Evolutionary conservation across 2,329 filamentous ascomycete species (phyloP), one percentile per base, ranked within the genome.

Genomic region (Plenodomus biglobosus): DNA sequence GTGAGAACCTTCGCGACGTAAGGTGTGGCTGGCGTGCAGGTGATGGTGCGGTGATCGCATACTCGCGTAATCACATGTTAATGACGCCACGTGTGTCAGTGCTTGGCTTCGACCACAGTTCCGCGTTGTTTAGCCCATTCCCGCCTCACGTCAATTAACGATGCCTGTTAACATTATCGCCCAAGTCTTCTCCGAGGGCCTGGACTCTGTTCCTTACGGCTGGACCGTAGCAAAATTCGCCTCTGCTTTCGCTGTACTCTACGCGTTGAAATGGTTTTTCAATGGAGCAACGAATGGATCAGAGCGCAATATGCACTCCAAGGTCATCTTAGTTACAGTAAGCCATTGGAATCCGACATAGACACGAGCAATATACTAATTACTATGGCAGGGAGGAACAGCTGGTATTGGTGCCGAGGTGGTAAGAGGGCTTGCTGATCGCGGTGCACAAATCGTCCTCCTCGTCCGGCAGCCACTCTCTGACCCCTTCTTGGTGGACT

Each of bases 241-340:
- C 21, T 78, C 79, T 54, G 80, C 76, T 65, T 58, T 85, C 32
- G 69, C 74, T 15, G 48, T 83, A 8, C 55, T 88, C 20, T 78
- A 76, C 49, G 65, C 80, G 46, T 64, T 86, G 56, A 97, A 96
- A 78, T 78, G 79, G 64, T 96, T 87, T 76, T 88, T 86, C 64
- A 83, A 84, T 56, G 95, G 94, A 58, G 82, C 85, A 11, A 76
- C 73, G 59, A 96, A 94, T 72, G 75, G 73, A 36, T 82, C 88
- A 20, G 91, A 96, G 68, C 82, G 90, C 50, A 80, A 87, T 46
- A 91, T 99, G 85, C 91, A 96, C 72, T 91, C 90, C 40, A 95
- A 95, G 68, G 90, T 99, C 40, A 81, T 96, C 38, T 86, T 99
- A 79, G 83, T 99, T 43, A 99, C 94, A 16, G 92, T 86, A 78